phyloP scores from a whole-genome alignment of 106 monocot genomes.

The Dioscorea alata region DNA sequence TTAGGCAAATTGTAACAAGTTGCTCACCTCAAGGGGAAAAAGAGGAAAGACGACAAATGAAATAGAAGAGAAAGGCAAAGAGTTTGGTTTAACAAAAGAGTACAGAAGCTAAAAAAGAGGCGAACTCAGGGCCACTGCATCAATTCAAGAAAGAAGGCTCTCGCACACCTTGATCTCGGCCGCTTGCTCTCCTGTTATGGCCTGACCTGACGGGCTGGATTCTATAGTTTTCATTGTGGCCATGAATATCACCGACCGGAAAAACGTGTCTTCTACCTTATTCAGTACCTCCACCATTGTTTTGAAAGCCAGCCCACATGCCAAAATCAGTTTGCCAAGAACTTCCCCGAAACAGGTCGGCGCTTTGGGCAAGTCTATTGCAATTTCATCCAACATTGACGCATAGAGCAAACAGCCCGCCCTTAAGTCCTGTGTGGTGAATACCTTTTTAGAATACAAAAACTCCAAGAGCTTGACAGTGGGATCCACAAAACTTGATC shows the following conservation, averaged over 20 bases:
- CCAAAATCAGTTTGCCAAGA: conserved; percentile 47
- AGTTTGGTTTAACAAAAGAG: background rate
- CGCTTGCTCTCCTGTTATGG: conserved; percentile 11
- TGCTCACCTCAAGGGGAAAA: conserved; percentile 13
- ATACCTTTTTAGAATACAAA: conserved; percentile 29
- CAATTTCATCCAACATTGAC: conserved; percentile 67
- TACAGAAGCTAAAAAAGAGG: background rate
- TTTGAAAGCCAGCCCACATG: conserved; percentile 43
- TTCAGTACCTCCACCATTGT: conserved; percentile 63
- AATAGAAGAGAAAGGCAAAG: background rate
- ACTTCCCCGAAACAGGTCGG: conserved; percentile 68
- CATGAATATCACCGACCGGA: conserved; percentile 8
- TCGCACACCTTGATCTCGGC: conserved; percentile 21
- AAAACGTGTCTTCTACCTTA: conserved; percentile 43
- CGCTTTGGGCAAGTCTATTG: conserved; percentile 77
- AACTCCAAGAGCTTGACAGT: conserved; percentile 43
- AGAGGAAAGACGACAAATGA: background rate
- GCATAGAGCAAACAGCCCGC: conserved; percentile 67
- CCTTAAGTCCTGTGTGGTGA: conserved; percentile 42
- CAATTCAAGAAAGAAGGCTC: conserved; percentile 21
- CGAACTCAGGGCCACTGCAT: background rate
- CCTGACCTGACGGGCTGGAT: conserved; percentile 10
- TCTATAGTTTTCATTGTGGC: conserved; percentile 13
- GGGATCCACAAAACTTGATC: conserved; percentile 24
- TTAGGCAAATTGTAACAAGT: background rate